Base-by-base conservation (phyloP, 306 rosid species). In the Vigna unguiculata region DNA sequence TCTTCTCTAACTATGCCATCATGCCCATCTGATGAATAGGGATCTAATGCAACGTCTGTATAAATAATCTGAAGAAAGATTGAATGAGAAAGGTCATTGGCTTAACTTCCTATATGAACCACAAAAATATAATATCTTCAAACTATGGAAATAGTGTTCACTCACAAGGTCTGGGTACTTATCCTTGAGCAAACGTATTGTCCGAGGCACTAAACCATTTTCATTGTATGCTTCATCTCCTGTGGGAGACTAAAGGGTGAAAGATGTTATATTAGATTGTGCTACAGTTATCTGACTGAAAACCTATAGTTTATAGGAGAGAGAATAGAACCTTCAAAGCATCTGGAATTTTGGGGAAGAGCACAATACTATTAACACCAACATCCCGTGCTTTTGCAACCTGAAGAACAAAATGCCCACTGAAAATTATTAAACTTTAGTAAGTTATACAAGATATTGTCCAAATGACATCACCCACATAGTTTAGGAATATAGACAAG, bases 1-100 rank as follows among this genome's bases (percentile, higher is more conserved):
- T 95, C 99, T 83, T 95, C 97, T 86, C 97, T 84, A 38, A 95
- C 99, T 15, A 95, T 92, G 75, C 97, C 98, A 47, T 92, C 99
- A 81, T 95, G 99, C 64, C 97, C 99, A 78, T 95, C 99, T 4
- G 97, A 92, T 0, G 97, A 90, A 85, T 95, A 95, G 11, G 99
- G 99, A 88, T 95, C 97, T 72, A 95, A 86, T 25, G 99, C 99
- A 84, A 95, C 97, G 72, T 95, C 99, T 40, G 97, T 95, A 83
- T 92, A 95, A 75, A 95, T 92, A 68, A 88, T 80, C 99, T 95
- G 87, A 81, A 49, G 74, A 78, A 69, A 60, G 81, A 22, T 60
- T 22, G 22, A 80, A 74, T 21, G 36, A 43, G 28, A 61, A 16
- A 49, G 55, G 19, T 66, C 45, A 59, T 54, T 47, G 53, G 68